Conservation (phyloP, 2,329 filamentous ascomycete genomes). For the Zymoseptoria passerinii region DNA sequence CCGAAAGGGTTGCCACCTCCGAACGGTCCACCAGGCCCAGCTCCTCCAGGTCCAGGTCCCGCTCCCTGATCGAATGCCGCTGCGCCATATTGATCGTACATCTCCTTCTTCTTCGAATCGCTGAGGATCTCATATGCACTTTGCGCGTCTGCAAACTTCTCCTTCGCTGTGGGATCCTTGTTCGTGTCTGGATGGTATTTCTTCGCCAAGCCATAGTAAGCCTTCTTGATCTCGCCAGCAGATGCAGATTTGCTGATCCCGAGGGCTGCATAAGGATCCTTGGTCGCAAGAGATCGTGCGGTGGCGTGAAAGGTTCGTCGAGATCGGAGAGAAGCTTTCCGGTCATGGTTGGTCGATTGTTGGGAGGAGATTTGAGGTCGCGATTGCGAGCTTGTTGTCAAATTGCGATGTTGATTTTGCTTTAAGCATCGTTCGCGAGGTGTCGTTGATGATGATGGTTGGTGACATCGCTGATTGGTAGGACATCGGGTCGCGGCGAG, state of each 20-base stretch:
- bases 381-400: slow-evolving; percentile 9
- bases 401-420: slow-evolving; percentile 11
- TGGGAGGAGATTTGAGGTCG: not conserved
- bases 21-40: slow-evolving; percentile 50
- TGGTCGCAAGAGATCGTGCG: slow-evolving; percentile 39
- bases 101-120: slow-evolving; percentile 85
- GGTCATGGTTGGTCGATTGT: slow-evolving; percentile 20
- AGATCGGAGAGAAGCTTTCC: slow-evolving; percentile 11
- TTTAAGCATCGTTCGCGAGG: slow-evolving; percentile 3
- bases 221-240: slow-evolving; percentile 87
- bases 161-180: slow-evolving; percentile 87
- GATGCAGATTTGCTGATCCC: slow-evolving; percentile 78
- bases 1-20: slow-evolving; percentile 58
- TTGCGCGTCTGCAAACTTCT: slow-evolving; percentile 89
- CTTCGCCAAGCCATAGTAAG: slow-evolving; percentile 94
- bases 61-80: slow-evolving; percentile 59
- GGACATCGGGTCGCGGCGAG: slow-evolving; percentile 25
- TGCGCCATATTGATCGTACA: slow-evolving; percentile 83
- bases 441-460: slow-evolving; percentile 1
- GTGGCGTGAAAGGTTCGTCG: slow-evolving; percentile 52
- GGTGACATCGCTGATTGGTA: slow-evolving; percentile 15
- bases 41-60: slow-evolving; percentile 56
- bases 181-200: slow-evolving; percentile 98
- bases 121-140: slow-evolving; percentile 88
- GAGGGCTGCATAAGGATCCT: slow-evolving; percentile 80